Conservation (phyloP, 192 early-diverging fungal genomes). For the Coemansia sp. region DNA sequence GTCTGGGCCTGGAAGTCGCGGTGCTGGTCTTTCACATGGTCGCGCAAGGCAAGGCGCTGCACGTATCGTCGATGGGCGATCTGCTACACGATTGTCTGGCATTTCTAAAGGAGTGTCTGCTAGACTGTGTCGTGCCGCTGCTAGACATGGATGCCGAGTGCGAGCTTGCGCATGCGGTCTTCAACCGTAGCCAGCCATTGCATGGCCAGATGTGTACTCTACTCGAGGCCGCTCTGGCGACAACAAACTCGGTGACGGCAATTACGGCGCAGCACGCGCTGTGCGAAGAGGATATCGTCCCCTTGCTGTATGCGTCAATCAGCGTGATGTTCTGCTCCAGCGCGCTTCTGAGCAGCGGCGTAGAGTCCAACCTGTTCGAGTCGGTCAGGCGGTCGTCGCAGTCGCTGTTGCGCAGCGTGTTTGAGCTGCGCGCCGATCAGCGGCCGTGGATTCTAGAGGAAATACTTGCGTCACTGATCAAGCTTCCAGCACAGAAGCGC, state of each 20-base stretch:
- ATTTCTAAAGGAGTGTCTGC: slow-evolving; percentile 34
- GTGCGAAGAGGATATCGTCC: slow-evolving; percentile 37
- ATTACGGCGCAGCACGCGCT: slow-evolving; percentile 18
- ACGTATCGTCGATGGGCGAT: slow-evolving; percentile 22
- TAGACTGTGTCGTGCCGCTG: slow-evolving; percentile 35
- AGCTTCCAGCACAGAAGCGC: slow-evolving; percentile 59
- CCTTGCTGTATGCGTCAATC: slow-evolving; percentile 43
- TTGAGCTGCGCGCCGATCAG: slow-evolving; percentile 50
- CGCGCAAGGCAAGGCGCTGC: slow-evolving; percentile 24
- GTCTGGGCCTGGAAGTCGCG: slow-evolving; percentile 37
- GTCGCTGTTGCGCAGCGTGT: slow-evolving; percentile 32
- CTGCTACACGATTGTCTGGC: slow-evolving; percentile 21
- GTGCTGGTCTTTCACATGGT: slow-evolving; percentile 16
- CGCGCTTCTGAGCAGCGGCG: slow-evolving; percentile 14
- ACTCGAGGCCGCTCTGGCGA: slow-evolving; percentile 17
- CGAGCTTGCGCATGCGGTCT: slow-evolving; percentile 10
- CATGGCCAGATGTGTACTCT: slow-evolving; percentile 15
- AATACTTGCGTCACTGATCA: slow-evolving; percentile 68
- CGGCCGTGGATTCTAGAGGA: slow-evolving; percentile 83
- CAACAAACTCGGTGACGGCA: slow-evolving; percentile 11
- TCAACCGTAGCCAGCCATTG: background rate
- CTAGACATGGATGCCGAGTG: slow-evolving; percentile 17
- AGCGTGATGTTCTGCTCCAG: slow-evolving; percentile 33
- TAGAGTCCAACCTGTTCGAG: slow-evolving; percentile 29
- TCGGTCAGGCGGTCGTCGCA: slow-evolving; percentile 41